These are phyloP conservation scores for Scalesia atractyloides DNA, from an alignment of 129 eudicot species.

Conservation along the genomic window DNA sequence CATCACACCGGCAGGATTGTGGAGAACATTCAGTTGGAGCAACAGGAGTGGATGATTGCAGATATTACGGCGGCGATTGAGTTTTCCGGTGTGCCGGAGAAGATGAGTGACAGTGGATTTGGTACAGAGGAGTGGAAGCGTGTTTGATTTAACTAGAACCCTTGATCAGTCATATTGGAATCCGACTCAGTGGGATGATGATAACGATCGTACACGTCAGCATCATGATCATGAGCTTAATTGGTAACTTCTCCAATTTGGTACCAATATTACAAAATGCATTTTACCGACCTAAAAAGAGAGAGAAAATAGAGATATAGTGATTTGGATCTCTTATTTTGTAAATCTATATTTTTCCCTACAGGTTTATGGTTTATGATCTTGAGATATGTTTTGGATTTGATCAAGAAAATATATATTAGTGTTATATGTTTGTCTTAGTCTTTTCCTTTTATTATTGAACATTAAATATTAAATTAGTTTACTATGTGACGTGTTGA, in stretches of 20 bases:
- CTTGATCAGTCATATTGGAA: slow-evolving; percentile 67
- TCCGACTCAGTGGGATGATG: slow-evolving; percentile 58
- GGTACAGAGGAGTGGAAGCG: slow-evolving; percentile 44
- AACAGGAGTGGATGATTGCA: too few relatives aligned
- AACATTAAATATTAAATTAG: too few relatives aligned
- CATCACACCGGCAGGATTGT: slow-evolving; percentile 16
- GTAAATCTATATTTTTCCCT: slow-evolving; percentile 33
- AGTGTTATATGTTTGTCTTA: too few relatives aligned
- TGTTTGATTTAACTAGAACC: slow-evolving; percentile 57
- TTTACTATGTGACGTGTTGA: too few relatives aligned
- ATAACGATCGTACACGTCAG: slow-evolving; percentile 5
- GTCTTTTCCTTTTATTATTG: too few relatives aligned
- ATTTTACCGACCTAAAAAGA: background rate
- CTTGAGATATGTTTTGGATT: slow-evolving; percentile 30
- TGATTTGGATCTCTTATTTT: slow-evolving; percentile 23
- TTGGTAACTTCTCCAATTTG: slow-evolving; percentile 34
- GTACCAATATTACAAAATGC: slow-evolving; percentile 11
- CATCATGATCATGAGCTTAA: slow-evolving; percentile 39
- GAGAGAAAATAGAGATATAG: slow-evolving; percentile 18
- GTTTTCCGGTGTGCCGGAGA: slow-evolving; percentile 31
- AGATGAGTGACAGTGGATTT: slow-evolving; percentile 38
- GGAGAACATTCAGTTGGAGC: too few relatives aligned
- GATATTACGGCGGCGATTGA: slow-evolving; percentile 14
- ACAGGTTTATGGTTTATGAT: slow-evolving; percentile 14
- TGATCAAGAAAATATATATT: background rate